Evolutionary conservation across 257 asterid genomes (phyloP).

Genomic region (Jasminum sambac): DNA sequence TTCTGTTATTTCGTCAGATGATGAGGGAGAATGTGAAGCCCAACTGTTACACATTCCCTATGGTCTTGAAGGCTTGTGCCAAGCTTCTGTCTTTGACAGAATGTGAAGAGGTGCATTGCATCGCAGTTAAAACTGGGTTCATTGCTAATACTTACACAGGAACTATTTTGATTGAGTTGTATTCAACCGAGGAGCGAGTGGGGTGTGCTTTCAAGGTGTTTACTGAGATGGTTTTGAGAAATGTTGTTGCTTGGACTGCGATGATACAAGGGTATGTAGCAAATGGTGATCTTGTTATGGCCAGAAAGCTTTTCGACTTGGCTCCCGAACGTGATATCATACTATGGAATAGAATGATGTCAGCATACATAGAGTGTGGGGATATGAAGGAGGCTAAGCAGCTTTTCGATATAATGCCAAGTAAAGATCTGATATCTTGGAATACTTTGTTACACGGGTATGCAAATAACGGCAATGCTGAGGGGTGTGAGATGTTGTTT

Average conservation of each 20-base stretch:
- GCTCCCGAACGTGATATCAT: constrained; percentile 78
- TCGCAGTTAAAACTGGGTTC: constrained; percentile 52
- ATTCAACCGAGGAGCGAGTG: constrained; percentile 42
- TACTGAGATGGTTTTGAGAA: constrained; percentile 65
- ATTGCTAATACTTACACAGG: constrained; percentile 55
- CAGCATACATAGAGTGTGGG: constrained; percentile 49
- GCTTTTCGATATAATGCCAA: constrained; percentile 71
- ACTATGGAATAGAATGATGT: constrained; percentile 74
- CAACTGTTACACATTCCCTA: constrained; percentile 65
- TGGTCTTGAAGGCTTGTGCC: constrained; percentile 70
- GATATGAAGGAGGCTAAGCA: constrained; percentile 67
- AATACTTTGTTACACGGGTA: constrained; percentile 82
- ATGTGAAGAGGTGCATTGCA: constrained; percentile 67
- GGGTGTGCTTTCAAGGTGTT: constrained; percentile 59
- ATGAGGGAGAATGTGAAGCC: constrained; percentile 58
- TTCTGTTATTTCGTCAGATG: constrained; percentile 54
- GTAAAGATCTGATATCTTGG: constrained; percentile 72
- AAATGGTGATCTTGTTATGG: constrained; percentile 55
- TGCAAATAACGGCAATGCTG: constrained; percentile 64
- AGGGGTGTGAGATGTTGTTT: constrained; percentile 58
- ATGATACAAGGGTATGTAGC: constrained; percentile 64
- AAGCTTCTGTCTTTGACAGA: constrained; percentile 49
- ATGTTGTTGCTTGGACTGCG: constrained; percentile 87
- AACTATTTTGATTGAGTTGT: constrained; percentile 72
- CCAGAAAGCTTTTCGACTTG: constrained; percentile 69